Base-by-base conservation (phyloP, 78 protist species). In the Monosiga brevicollis region DNA sequence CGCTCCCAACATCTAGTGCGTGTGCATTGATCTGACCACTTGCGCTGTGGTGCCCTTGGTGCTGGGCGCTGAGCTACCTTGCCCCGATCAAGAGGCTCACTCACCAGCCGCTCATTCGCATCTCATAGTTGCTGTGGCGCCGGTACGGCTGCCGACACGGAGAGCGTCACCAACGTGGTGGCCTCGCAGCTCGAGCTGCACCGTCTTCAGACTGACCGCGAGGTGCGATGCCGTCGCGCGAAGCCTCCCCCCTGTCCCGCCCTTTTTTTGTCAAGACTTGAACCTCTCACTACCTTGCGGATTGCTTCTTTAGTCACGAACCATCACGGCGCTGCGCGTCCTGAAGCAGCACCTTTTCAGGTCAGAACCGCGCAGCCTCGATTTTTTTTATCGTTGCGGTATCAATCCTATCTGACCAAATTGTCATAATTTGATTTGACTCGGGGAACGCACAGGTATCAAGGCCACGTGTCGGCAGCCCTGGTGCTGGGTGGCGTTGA, bases 141-240 rank as follows among this genome's bases (percentile, higher is more conserved):
- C 1, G 99, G 99, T 35, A 98, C 99, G 0, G 95, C 99, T 0
- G 99, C 99, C 0, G 99, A 98, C 84, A 93, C 97, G 23, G 99
- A 97, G 54, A 71, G 78, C 70, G 79, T 74, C 35, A 87, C 91
- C 9, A 10, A 34, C 42, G 76, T 92, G 76, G 88, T 93, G 43
- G 6, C 88, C n/a, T 73, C 91, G 6, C 76, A 91, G 82, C 81
- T 94, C 1, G 87, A 73, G 26, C 89, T 93, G 40, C 93, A 89
- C 82, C 88, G 92, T 24, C 42, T 83, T 9, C 77, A 81, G 25
- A 97, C 97, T 9, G 96, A 94, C 71, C 88, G 89, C 25, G 76
- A n/a, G n/a, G n/a, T n/a, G n/a, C n/a, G n/a, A n/a, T n/a, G n/a
- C n/a, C n/a, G n/a, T n/a, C n/a, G n/a, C n/a, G n/a, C n/a, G n/a